Conservation (phyloP, 441 rosid species). For the Pelargonium cotyledonis region DNA sequence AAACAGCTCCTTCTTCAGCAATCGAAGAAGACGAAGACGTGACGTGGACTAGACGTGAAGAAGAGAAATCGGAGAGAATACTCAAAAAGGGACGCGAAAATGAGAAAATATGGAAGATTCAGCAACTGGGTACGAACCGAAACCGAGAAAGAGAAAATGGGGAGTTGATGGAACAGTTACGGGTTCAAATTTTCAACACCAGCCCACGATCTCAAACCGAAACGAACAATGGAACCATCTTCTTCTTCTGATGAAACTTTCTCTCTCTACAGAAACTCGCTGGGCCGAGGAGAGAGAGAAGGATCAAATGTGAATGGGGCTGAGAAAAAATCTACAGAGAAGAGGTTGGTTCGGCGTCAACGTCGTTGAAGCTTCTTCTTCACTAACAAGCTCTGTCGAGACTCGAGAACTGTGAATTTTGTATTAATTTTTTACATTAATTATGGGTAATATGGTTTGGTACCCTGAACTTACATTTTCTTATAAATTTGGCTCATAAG, state of each 20-base stretch:
- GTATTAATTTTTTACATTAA: not conserved
- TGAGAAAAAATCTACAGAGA: not conserved
- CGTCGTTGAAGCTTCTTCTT: slow-evolving; percentile 7
- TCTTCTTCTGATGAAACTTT: not conserved
- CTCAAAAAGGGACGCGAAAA: not conserved
- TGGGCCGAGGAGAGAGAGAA: not conserved
- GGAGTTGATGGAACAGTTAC: slow-evolving; percentile 8
- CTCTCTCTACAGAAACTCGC: not conserved
- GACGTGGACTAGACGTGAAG: slow-evolving; percentile 2
- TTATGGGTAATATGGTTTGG: not conserved
- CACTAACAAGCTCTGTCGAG: not conserved
- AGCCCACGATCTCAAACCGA: slow-evolving; percentile 6
- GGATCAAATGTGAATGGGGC: not conserved
- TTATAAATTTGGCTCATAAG: no score
- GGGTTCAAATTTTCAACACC: slow-evolving; percentile 5
- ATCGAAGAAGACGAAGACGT: not conserved
- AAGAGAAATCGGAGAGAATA: not conserved
- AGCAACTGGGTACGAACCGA: not conserved
- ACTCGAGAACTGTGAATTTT: slow-evolving; percentile 5
- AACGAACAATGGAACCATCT: not conserved
- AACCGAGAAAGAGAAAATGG: not conserved
- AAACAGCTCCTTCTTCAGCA: no score
- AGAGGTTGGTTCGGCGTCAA: slow-evolving; percentile 2
- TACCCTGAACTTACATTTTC: no score
- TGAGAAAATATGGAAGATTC: not conserved